Evolutionary conservation across 305 asterid species (phyloP), one percentile per base, ranked within the genome.

Genomic region (Solanum hybrid): DNA sequence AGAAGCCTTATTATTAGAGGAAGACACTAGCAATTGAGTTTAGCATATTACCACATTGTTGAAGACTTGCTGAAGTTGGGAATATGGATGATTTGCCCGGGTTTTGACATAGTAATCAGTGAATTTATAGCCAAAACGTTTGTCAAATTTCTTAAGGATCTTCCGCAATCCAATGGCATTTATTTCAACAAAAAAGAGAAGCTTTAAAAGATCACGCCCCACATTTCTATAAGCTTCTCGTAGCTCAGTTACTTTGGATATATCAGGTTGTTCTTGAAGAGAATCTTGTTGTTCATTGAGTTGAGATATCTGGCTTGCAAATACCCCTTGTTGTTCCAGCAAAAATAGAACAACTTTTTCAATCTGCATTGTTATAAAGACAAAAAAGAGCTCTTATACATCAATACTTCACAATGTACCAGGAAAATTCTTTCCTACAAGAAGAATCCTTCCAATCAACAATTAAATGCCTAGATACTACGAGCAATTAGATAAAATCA

Each of bases 41-140:
- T 69, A 86, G 92, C 71, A 89, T 88, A 91, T 93, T 96, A 97
- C 99, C 99, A 97, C 99, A 92, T 97, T 99, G 94, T 97, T 97
- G 94, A 97, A 96, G 76, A 97, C 97, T 94, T 97, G 99, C 94
- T 94, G 98, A 92, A 97, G 99, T 92, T 97, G 99, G 89, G 99
- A 97, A 92, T 95, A 97, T 40, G 99, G 99, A 93, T 97, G 99
- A 93, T 94, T 95, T 33, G 99, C 98, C 82, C 99, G 98, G 71
- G 99, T 97, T 91, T 95, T 97, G 91, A 97, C 98, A 79, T 97
- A 97, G 92, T 97, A 95, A 93, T 96, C 96, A 67, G 99, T 97
- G 93, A 97, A 97, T 88, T 92, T 94, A 93, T 95, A 97, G 79
- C 97, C 96, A 90, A 97, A 94, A 67, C 99, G 93, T 95, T 97